Conservation (phyloP, 768 basidiomycete genomes). For the Naganishia randhawae region DNA sequence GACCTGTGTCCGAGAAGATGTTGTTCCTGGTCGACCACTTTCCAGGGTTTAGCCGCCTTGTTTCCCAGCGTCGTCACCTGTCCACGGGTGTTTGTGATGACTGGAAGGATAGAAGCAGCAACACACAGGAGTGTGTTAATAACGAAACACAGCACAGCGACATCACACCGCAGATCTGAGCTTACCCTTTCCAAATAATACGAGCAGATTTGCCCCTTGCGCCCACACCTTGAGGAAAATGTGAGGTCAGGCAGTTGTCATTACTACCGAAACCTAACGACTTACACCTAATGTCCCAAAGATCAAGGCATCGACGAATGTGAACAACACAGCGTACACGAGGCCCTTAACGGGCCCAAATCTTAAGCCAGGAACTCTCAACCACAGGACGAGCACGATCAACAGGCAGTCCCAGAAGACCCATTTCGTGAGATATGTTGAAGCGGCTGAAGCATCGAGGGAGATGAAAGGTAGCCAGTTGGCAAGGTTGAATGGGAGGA, state of each 20-base stretch:
- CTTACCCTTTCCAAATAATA: constrained; percentile 6
- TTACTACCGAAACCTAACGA: background rate
- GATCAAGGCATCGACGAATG: constrained; percentile 17
- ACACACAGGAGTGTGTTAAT: background rate
- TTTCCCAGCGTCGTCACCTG: constrained; percentile 23
- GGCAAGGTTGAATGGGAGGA: constrained; percentile 12
- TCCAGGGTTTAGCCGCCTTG: constrained; percentile 2
- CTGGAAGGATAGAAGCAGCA: background rate
- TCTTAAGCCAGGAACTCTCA: constrained; percentile 2
- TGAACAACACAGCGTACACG: constrained; percentile 9
- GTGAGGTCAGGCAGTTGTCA: background rate
- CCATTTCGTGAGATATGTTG: constrained; percentile 28
- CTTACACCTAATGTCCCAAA: constrained; percentile 25
- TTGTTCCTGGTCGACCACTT: constrained; percentile 18
- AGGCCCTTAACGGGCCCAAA: constrained; percentile 3
- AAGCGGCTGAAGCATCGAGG: constrained; percentile 1
- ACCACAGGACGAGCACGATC: constrained; percentile 10
- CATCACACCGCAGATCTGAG: background rate
- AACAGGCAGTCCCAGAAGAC: constrained; percentile 20
- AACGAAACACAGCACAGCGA: background rate
- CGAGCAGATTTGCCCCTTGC: background rate
- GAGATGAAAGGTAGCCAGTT: constrained; percentile 24
- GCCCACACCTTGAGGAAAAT: constrained; percentile 10
- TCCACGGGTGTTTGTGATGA: constrained; percentile 17
- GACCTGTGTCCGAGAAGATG: constrained; percentile 72